Percentiles rank a stretch among this genome's conserved stretches.
phyloP scores from a whole-genome alignment of 2,329 filamentous ascomycete genomes.

The Clarireedia paspali region DNA sequence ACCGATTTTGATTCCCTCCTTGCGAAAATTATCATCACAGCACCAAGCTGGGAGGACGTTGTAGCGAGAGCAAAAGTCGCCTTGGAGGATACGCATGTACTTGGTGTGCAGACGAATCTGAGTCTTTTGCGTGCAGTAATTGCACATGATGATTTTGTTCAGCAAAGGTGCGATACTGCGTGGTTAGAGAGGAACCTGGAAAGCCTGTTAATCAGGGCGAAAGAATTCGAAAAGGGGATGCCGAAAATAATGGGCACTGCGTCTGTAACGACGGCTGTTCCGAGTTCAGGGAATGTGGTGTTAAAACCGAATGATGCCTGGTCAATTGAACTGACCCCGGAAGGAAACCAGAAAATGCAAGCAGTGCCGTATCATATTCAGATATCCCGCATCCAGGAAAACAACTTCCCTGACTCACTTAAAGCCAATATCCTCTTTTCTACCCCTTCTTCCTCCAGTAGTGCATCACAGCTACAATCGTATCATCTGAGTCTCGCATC shows the following conservation, averaged over 20 bases:
- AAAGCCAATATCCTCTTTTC: neutral
- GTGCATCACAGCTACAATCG: neutral
- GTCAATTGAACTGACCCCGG: neutral
- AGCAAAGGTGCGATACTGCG: constrained; percentile 43
- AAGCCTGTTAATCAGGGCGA: neutral
- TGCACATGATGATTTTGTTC: constrained; percentile 40
- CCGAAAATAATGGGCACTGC: neutral
- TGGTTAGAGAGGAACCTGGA: constrained; percentile 47
- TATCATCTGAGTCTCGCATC: neutral
- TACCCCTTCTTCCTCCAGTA: neutral
- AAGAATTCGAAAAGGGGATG: too few relatives aligned
- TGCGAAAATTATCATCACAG: constrained; percentile 39
- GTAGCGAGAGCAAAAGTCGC: constrained; percentile 48
- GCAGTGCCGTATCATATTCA: neutral
- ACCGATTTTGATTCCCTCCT: constrained; percentile 42
- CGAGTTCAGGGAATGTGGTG: neutral
- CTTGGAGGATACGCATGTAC: constrained; percentile 46
- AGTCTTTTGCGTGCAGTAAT: constrained; percentile 46
- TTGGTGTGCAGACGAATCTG: constrained; percentile 51
- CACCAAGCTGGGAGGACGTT: constrained; percentile 40
- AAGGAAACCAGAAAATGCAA: neutral
- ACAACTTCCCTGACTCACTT: neutral
- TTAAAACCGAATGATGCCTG: neutral
- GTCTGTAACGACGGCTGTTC: neutral
- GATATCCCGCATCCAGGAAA: neutral